These are phyloP conservation scores for Colletotrichum nymphaeae DNA, from an alignment of 2,329 filamentous ascomycete genomes.

Conservation along the genomic window DNA sequence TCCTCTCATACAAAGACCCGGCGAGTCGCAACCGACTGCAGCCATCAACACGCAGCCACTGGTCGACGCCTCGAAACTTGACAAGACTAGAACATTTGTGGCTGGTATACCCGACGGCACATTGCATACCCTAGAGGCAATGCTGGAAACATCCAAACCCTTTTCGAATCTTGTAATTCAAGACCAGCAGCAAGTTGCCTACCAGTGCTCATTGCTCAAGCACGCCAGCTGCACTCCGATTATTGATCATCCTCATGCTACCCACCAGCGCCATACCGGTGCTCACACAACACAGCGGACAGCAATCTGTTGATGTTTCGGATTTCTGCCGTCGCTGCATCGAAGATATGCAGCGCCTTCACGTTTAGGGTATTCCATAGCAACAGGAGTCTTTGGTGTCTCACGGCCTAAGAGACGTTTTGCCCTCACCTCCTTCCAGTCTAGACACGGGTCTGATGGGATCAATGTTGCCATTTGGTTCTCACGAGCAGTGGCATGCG, in stretches of 20 bases:
- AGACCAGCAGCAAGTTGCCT: background rate
- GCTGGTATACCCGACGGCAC: slow-evolving; percentile 1
- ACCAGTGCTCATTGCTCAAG: background rate
- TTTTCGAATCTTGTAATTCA: background rate
- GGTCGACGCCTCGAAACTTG: slow-evolving; percentile 10
- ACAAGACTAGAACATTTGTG: slow-evolving; percentile 3
- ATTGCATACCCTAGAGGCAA: background rate
- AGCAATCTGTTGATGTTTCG: background rate
- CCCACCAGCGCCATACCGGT: too few relatives aligned
- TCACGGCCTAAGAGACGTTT: background rate
- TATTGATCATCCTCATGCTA: background rate
- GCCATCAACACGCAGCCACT: slow-evolving; percentile 5
- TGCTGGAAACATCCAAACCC: background rate
- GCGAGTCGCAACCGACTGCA: background rate
- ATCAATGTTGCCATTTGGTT: background rate
- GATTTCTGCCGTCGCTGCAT: background rate
- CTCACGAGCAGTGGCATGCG: background rate
- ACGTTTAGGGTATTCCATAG: too few relatives aligned
- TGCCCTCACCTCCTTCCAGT: background rate
- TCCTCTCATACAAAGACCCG: background rate
- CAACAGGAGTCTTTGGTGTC: background rate
- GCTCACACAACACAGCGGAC: background rate
- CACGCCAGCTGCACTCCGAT: background rate
- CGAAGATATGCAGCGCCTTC: background rate
- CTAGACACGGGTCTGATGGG: background rate